phyloP scores from a whole-genome alignment of 129 eudicot genomes.

The Heracleum sosnowskyi region DNA sequence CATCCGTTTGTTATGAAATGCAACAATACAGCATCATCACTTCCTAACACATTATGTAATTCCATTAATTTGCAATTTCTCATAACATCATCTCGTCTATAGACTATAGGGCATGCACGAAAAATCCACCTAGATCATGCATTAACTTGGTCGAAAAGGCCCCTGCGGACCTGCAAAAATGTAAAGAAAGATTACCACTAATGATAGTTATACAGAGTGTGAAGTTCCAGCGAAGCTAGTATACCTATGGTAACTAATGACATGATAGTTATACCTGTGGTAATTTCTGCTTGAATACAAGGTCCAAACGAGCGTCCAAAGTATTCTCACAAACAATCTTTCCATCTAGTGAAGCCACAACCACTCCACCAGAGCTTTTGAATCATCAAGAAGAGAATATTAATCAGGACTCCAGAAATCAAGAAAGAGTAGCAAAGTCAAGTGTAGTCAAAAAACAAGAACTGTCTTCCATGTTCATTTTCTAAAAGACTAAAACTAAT shows the following conservation, averaged over 20 bases:
- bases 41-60: background rate
- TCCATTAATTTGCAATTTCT: background rate
- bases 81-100: background rate
- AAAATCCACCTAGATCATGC: conserved; percentile 12
- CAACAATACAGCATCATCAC: conserved; percentile 1
- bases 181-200: background rate
- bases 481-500: background rate
- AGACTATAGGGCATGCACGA: background rate
- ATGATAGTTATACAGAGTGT: no score
- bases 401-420: background rate
- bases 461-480: background rate
- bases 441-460: background rate
- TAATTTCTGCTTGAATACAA: conserved; percentile 47
- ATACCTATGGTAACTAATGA: conserved; percentile 28
- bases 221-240: background rate
- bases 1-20: background rate
- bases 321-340: conserved; percentile 69
- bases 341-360: conserved; percentile 72
- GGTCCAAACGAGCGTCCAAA: conserved; percentile 48
- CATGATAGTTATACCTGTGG: conserved; percentile 18
- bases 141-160: conserved; percentile 28
- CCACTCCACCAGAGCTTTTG: conserved; percentile 72
- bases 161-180: conserved; percentile 56
- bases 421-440: background rate
- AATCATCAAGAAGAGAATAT: conserved; percentile 2